These are phyloP conservation scores for Immersiporthe knoxdaviesiana DNA, from an alignment of 2,329 filamentous ascomycete species.

Conservation along the genomic window DNA sequence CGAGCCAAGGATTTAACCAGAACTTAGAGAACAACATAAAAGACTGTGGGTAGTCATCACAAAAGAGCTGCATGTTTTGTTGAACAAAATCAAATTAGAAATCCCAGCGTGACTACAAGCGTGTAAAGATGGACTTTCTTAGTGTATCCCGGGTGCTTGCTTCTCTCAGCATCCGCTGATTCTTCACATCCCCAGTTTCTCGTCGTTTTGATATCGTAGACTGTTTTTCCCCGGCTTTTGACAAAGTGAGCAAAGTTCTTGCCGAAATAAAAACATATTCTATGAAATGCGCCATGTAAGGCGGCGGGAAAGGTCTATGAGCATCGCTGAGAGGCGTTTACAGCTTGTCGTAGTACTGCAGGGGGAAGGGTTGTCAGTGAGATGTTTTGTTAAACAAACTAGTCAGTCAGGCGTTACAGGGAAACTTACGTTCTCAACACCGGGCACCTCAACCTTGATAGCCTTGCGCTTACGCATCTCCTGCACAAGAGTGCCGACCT, in stretches of 20 bases:
- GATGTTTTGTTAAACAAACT: neutral
- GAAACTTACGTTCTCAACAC: slow-evolving; percentile 88
- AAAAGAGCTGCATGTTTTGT: slow-evolving; percentile 9
- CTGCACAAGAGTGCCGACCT: slow-evolving; percentile 81
- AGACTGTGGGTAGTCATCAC: neutral
- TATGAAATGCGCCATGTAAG: slow-evolving; percentile 47
- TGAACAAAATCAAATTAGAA: slow-evolving; percentile 25
- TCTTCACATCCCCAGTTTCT: slow-evolving; percentile 13
- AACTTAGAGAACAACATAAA: too few relatives aligned
- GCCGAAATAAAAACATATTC: slow-evolving; percentile 42
- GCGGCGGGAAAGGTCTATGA: slow-evolving; percentile 48
- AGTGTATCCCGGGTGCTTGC: slow-evolving; percentile 41
- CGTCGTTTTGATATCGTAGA: slow-evolving; percentile 25
- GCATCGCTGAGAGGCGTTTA: slow-evolving; percentile 60
- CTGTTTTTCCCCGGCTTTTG: slow-evolving; percentile 33
- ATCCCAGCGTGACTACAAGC: slow-evolving; percentile 50
- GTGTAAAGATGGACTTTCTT: slow-evolving; percentile 40
- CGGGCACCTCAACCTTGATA: slow-evolving; percentile 94
- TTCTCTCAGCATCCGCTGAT: slow-evolving; percentile 28
- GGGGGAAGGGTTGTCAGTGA: slow-evolving; percentile 42
- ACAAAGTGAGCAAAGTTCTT: slow-evolving; percentile 20
- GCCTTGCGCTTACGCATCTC: slow-evolving; percentile 99
- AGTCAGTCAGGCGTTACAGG: neutral
- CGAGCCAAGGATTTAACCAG: neutral
- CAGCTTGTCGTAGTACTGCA: slow-evolving; percentile 98